phyloP scores from a whole-genome alignment of 129 eudicot species.

The Flaveria brownii region DNA sequence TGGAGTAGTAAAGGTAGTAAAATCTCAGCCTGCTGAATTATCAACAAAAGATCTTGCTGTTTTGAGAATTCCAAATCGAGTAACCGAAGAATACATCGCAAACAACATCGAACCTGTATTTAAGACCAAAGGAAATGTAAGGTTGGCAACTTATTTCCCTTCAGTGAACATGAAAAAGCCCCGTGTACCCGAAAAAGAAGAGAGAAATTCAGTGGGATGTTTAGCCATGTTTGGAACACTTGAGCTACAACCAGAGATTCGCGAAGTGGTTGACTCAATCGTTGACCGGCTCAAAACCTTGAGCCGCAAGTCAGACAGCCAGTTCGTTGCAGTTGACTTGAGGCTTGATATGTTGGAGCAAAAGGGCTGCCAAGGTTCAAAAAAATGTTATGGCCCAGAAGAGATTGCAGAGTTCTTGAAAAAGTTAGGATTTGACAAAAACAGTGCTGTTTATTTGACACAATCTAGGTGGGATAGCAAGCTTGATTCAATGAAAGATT shows the following conservation, averaged over 20 bases:
- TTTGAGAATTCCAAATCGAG: conserved; percentile 82
- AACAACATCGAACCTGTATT: conserved; percentile 66
- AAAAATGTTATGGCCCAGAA: conserved; percentile 73
- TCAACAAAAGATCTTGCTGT: conserved; percentile 72
- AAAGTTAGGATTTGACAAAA: conserved; percentile 73
- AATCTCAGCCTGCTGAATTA: conserved; percentile 53
- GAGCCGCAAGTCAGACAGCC: conserved; percentile 77
- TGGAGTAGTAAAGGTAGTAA: conserved; percentile 80
- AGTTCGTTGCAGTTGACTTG: conserved; percentile 85
- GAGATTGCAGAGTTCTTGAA: conserved; percentile 78
- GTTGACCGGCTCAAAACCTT: conserved; percentile 73
- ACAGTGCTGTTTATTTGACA: conserved; percentile 78
- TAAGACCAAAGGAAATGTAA: conserved; percentile 69
- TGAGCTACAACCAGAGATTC: conserved; percentile 75
- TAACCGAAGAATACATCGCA: conserved; percentile 61
- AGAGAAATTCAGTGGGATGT: conserved; percentile 62
- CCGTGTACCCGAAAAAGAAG: conserved; percentile 38
- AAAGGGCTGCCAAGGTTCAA: conserved; percentile 81
- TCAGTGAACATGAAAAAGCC: conserved; percentile 83
- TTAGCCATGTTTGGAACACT: conserved; percentile 81
- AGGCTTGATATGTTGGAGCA: conserved; percentile 83
- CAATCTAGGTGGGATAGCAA: conserved; percentile 92
- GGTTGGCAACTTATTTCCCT: conserved; percentile 91
- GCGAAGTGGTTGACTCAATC: conserved; percentile 82
- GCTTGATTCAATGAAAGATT: conserved; percentile 70